Conservation (phyloP, 2,329 filamentous ascomycete species). For the Fusarium sp. region DNA sequence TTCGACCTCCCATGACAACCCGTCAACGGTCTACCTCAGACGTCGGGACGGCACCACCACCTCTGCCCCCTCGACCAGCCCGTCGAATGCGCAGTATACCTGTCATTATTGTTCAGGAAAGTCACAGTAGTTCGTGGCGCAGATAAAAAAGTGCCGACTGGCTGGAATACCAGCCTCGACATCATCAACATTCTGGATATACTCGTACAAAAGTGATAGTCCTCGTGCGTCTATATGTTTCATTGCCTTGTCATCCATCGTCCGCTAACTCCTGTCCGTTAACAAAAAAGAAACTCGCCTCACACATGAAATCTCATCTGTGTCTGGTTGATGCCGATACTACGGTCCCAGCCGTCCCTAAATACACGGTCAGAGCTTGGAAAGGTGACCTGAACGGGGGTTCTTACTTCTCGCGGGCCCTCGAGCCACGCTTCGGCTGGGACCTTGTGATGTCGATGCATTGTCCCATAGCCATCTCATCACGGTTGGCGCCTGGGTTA, state of each 20-base stretch:
- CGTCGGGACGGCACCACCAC: constrained; percentile 34
- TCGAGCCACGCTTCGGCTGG: constrained; percentile 35
- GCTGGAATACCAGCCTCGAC: constrained; percentile 28
- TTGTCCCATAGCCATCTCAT: constrained; percentile 51
- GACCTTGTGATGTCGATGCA: constrained; percentile 30
- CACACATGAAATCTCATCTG: constrained; percentile 25
- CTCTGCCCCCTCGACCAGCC: constrained; percentile 43
- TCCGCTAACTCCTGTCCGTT: constrained; percentile 13
- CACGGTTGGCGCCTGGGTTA: constrained; percentile 48
- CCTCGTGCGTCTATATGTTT: constrained; percentile 21
- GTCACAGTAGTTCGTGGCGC: constrained; percentile 32
- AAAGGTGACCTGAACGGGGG: constrained; percentile 18
- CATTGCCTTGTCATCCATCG: not conserved
- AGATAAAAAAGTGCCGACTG: constrained; percentile 31
- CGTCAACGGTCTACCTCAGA: constrained; percentile 38
- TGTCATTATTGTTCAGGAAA: constrained; percentile 47
- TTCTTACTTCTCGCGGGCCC: constrained; percentile 46
- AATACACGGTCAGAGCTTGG: constrained; percentile 46
- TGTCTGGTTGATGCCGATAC: constrained; percentile 33
- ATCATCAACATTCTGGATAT: constrained; percentile 22
- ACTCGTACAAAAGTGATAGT: constrained; percentile 24
- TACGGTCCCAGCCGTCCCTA: constrained; percentile 38
- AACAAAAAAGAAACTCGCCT: not conserved
- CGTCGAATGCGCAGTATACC: constrained; percentile 45
- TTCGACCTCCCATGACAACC: constrained; percentile 3